Evolutionary conservation across 2,329 filamentous ascomycete species (phyloP), one percentile per base, ranked within the genome.

Genomic region (Aureobasidium sp.): DNA sequence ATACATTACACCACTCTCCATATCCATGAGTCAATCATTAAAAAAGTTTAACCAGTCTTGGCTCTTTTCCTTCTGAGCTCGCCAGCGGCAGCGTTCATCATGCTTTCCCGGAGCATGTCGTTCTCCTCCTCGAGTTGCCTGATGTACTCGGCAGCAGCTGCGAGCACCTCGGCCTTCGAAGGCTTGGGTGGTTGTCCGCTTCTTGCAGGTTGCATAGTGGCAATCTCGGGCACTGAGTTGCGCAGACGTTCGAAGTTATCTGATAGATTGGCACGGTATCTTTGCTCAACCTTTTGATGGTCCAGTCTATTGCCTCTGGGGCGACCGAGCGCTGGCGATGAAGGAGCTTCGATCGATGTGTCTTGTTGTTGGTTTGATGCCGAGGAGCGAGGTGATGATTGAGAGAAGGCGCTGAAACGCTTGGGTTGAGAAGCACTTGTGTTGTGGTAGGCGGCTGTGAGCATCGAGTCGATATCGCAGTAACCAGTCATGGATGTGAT

Each of bases 401-500:
- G 44, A 25, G 57, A 51, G 29, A 61, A 61, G 4, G 57, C n/a
- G 20, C 31, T 36, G 57, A 61, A 61, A 20, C 57, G 57, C 37
- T 61, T 44, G 27, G 57, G 36, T 37, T 62, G 51, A 11, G 51
- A 41, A 27, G 44, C 17, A 31, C 42, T 41, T 6, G 51, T 57
- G 41, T 62, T 48, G 60, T 62, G 36, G 22, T 47, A 55, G 44
- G 59, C 51, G 14, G 60, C 49, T 20, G 41, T 48, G 34, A 56
- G 31, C 14, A 62, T 36, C 25, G 49, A 62, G n/a, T 62, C 49
- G 44, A 49, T 62, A 27, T 55, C 51, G 52, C 60, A 47, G 60
- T 62, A 62, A 25, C 51, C 51, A n/a, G 60, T 56, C 60, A 61
- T 56, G 42, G 60, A 48, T 22, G 27, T 56, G 44, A 56, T 49